Base-by-base conservation (phyloP, 257 asterid genomes). In the Jaltomata sinuosa region DNA sequence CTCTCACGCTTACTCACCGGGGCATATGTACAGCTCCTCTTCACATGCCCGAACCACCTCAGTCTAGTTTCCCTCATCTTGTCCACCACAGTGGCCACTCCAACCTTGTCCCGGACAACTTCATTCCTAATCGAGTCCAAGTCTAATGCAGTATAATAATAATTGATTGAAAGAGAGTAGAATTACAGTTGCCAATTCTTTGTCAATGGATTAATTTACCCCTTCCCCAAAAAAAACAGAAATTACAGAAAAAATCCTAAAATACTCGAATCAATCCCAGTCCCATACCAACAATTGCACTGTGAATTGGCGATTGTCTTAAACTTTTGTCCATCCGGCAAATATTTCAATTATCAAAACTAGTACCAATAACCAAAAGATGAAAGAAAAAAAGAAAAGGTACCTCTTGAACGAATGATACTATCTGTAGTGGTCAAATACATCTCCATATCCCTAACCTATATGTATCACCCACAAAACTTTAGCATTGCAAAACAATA, bases 381-480 rank as follows among this genome's bases (percentile, higher is more conserved):
- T 54, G 40, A 29, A 84, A 36, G 38, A 64, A 3, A 62, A 45
- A 67, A 22, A 12, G 61, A 32, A 79, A 32, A 15, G 86, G 4
- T 90, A 96, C 99, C 99, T 92, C 97, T 92, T 4, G 95, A 87
- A 47, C 98, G 98, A 85, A 92, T 87, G 85, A 84, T 90, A 87
- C 82, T 88, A 83, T 94, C 98, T 8, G 97, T 90, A 80, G 97
- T 92, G 38, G 98, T 96, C 94, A 96, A 91, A 90, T 96, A 94
- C 95, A 94, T 92, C 85, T 90, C 97, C 99, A 96, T 93, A 86
- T 92, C 99, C 92, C 86, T 89, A 86, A 94, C 98, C 99, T 96
- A 78, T 52, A 54, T 16, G 29, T 77, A 77, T 49, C 42, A n/a
- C 9, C 62, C 84, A 82, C 25, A 83, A n/a, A 54, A 6, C 16